A percentile compares a stretch with the other conserved stretches of the same genome.
These are phyloP conservation scores for Thalassiosira exigua DNA, from an alignment of 352 stramenopile species.

Conservation along the genomic window DNA sequence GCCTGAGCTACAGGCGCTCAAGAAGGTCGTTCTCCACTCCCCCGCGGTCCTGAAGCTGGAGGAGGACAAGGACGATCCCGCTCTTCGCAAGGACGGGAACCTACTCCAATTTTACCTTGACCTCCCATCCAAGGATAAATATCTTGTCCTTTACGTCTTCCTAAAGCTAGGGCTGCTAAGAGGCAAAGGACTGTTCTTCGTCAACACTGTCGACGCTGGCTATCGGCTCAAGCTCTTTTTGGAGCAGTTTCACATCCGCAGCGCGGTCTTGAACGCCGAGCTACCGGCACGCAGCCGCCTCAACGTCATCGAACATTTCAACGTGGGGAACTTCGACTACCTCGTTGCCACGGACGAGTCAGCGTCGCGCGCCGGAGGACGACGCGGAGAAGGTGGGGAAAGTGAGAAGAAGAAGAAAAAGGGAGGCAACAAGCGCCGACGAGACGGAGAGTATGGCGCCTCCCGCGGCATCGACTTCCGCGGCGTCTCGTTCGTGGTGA, in stretches of 20 bases:
- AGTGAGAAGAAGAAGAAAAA: slow-evolving; percentile 58
- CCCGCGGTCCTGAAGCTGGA: slow-evolving; percentile 97
- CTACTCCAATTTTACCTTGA: slow-evolving; percentile 96
- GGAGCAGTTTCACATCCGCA: slow-evolving; percentile 98
- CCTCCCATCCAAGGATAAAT: slow-evolving; percentile 92
- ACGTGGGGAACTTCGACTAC: slow-evolving; percentile 97
- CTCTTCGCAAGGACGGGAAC: slow-evolving; percentile 84
- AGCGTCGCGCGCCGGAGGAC: slow-evolving; percentile 87
- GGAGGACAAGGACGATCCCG: slow-evolving; percentile 78
- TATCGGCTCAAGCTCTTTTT: slow-evolving; percentile 99
- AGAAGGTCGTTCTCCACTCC: slow-evolving; percentile 96
- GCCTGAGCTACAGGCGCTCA: slow-evolving; percentile 95
- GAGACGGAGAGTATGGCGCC: slow-evolving; percentile 94
- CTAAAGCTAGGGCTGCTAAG: slow-evolving; percentile 97
- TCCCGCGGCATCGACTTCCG: slow-evolving; percentile 98
- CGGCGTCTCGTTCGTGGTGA: slow-evolving; percentile 98
- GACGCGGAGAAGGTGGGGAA: slow-evolving; percentile 81
- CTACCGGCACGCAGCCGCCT: slow-evolving; percentile 96
- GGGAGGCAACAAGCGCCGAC: slow-evolving; percentile 72
- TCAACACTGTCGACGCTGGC: slow-evolving; percentile 93
- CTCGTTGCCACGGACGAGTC: slow-evolving; percentile 98
- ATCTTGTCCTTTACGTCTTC: slow-evolving; percentile 97
- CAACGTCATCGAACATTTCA: slow-evolving; percentile 93
- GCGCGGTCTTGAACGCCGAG: slow-evolving; percentile 98
- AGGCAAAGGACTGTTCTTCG: slow-evolving; percentile 98